Percentiles rank a stretch among this genome's conserved stretches.
phyloP scores from a whole-genome alignment of 2,329 filamentous ascomycete genomes.

The Hortaea sp. region DNA sequence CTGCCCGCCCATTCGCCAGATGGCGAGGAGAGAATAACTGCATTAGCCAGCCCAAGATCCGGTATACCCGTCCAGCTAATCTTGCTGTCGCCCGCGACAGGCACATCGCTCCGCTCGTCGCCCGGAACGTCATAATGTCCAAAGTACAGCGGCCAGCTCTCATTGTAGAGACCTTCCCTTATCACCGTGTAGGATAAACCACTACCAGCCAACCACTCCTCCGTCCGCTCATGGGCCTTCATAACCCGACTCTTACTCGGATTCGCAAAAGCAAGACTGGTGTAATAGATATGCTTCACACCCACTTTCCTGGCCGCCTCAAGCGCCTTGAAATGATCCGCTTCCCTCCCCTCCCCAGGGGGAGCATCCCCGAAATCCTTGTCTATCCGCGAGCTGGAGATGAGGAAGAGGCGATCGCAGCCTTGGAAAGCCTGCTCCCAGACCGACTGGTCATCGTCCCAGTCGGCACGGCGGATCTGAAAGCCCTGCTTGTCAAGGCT shows the following conservation, averaged over 20 bases:
- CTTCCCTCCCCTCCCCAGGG: conserved; percentile 32
- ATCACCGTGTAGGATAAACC: conserved; percentile 28
- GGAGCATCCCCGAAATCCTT: conserved; percentile 36
- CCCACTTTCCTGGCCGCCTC: conserved; percentile 32
- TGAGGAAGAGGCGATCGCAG: conserved; percentile 34
- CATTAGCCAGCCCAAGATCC: conserved; percentile 35
- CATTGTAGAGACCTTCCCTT: conserved; percentile 36
- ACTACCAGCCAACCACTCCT: conserved; percentile 28
- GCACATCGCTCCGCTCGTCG: conserved; percentile 28
- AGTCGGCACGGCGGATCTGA: conserved; percentile 29
- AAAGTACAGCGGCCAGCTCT: conserved; percentile 39
- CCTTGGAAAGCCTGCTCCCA: conserved; percentile 25
- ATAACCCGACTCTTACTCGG: conserved; percentile 35
- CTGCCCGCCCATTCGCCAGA: conserved; percentile 24
- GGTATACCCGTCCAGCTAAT: conserved; percentile 36
- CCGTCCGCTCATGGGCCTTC: conserved; percentile 38
- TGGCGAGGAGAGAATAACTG: conserved; percentile 27
- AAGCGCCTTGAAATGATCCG: conserved; percentile 34
- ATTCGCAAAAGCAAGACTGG: conserved; percentile 33
- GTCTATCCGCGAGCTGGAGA: conserved; percentile 33
- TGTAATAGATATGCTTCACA: conserved; percentile 38
- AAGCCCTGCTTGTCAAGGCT: conserved; percentile 15
- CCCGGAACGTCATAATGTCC: conserved; percentile 31
- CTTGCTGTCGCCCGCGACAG: conserved; percentile 30
- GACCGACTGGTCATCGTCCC: conserved; percentile 28